Evolutionary conservation across 768 basidiomycete genomes (phyloP).

Genomic region (Leccinum disarticulatum): DNA sequence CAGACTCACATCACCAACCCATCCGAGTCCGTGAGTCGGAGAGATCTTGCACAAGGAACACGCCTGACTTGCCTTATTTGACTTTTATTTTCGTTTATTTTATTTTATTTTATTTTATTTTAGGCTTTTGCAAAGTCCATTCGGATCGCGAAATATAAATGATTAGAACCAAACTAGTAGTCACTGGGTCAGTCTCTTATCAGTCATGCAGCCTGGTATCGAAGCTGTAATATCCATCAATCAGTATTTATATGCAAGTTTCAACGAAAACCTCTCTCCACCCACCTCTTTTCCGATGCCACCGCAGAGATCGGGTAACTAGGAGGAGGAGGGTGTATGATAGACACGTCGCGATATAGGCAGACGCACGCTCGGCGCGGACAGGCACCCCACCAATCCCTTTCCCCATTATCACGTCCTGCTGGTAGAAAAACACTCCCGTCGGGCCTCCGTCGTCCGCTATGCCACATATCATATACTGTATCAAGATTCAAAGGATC

Average conservation of each 20-base stretch:
- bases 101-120: background rate
- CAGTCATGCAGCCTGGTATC: background rate
- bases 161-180: too few relatives aligned
- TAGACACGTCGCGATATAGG: background rate
- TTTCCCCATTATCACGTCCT: background rate
- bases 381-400: slow-evolving; percentile 12
- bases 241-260: background rate
- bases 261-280: background rate
- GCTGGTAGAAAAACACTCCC: background rate
- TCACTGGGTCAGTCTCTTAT: background rate
- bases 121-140: too few relatives aligned
- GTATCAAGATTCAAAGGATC: too few relatives aligned
- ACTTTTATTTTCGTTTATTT: background rate
- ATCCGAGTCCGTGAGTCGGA: background rate
- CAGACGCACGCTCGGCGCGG: background rate
- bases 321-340: background rate
- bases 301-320: slow-evolving; percentile 2
- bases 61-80: background rate
- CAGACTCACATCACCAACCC: slow-evolving; percentile 9
- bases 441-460: background rate
- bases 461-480: slow-evolving; percentile 15
- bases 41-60: background rate
- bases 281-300: slow-evolving; percentile 1
- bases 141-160: background rate
- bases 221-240: background rate